These are phyloP conservation scores for Populus tremula DNA, from an alignment of 345 rosid species.

Conservation along the genomic window DNA sequence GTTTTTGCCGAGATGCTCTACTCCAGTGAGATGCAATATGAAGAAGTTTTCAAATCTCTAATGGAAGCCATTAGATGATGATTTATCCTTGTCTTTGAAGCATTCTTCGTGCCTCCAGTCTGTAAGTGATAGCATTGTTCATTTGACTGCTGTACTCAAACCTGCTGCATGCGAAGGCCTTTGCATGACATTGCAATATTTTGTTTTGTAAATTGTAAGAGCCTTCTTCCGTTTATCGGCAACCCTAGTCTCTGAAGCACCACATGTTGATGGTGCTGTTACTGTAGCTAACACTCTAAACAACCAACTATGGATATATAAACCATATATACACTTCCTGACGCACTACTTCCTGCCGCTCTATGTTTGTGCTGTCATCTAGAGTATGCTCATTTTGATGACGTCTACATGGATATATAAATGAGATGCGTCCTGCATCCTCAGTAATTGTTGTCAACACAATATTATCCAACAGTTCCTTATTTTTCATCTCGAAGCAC, in stretches of 20 bases:
- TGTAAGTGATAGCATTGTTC: neutral
- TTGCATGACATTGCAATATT: neutral
- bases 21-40: neutral
- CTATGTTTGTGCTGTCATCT: neutral
- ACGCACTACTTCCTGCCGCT: neutral
- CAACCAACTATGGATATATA: neutral
- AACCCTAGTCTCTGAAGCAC: neutral
- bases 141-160: neutral
- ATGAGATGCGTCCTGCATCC: neutral
- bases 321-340: too few species aligned
- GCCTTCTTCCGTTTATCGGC: neutral
- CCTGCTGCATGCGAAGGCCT: neutral
- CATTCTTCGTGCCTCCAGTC: neutral
- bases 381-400: neutral
- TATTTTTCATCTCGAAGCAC: too few species aligned
- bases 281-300: neutral
- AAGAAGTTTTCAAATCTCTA: neutral
- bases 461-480: too few species aligned
- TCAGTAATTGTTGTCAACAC: neutral
- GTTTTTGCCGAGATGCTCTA: neutral
- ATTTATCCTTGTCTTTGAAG: neutral
- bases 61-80: neutral
- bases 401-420: neutral
- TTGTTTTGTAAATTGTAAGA: neutral
- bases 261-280: neutral